These are phyloP conservation scores for Colletotrichum australisinense DNA, from an alignment of 2,329 filamentous ascomycete species.

Conservation along the genomic window DNA sequence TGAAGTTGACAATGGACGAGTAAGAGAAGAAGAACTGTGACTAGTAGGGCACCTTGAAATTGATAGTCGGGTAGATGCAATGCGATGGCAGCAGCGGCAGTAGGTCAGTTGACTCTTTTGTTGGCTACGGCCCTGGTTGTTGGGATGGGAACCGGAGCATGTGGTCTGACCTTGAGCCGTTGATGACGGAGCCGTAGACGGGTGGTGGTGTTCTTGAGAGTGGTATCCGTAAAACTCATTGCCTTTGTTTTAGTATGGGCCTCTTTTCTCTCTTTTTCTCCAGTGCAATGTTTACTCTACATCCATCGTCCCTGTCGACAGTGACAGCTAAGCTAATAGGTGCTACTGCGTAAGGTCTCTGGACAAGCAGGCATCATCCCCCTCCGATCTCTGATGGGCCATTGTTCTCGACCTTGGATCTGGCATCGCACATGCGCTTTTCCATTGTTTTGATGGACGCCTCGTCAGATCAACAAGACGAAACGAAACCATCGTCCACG, in stretches of 20 bases:
- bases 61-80: slow-evolving; percentile 9
- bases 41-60: not conserved
- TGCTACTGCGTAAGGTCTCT: not conserved
- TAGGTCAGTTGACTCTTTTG: slow-evolving; percentile 32
- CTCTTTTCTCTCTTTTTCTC: not conserved
- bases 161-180: slow-evolving; percentile 33
- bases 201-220: slow-evolving; percentile 16
- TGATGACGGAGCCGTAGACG: slow-evolving; percentile 23
- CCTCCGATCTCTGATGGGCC: not conserved
- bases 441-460: slow-evolving; percentile 29
- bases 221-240: not conserved
- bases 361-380: not conserved
- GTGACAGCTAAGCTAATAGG: not conserved
- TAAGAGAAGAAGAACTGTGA: slow-evolving; percentile 15
- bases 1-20: slow-evolving; percentile 14
- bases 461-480: slow-evolving; percentile 31
- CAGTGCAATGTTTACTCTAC: slow-evolving; percentile 15
- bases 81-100: slow-evolving; percentile 4
- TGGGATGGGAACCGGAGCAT: slow-evolving; percentile 35
- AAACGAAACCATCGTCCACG: slow-evolving; percentile 33
- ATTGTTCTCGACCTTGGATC: slow-evolving; percentile 11
- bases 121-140: slow-evolving; percentile 31
- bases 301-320: slow-evolving; percentile 23
- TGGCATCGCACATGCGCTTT: slow-evolving; percentile 24
- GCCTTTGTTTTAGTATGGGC: not conserved